These are phyloP conservation scores for Saturnispora zaruensis DNA, from an alignment of 805 yeast genomes.

Conservation along the genomic window DNA sequence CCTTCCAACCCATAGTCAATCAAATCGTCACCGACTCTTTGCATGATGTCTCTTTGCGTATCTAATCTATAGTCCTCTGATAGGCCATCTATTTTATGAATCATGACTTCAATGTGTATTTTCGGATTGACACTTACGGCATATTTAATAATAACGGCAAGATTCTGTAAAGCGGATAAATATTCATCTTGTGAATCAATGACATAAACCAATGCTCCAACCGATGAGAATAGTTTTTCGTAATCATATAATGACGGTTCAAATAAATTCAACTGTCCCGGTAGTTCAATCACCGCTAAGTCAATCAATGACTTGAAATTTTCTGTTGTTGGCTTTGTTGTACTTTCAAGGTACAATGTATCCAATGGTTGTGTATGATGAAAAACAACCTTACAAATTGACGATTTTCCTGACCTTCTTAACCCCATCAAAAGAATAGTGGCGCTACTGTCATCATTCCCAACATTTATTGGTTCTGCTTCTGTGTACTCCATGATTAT, in stretches of 20 bases:
- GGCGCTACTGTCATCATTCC: constrained; percentile 50
- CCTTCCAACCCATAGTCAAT: constrained; percentile 85
- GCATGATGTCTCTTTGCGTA: constrained; percentile 94
- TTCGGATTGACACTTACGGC: constrained; percentile 79
- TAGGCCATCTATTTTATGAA: constrained; percentile 93
- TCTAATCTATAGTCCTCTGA: constrained; percentile 90
- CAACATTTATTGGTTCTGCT: neutral
- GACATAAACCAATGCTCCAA: constrained; percentile 88
- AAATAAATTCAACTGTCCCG: constrained; percentile 86
- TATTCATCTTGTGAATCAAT: constrained; percentile 96
- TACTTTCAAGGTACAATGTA: constrained; percentile 81
- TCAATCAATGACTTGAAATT: constrained; percentile 78
- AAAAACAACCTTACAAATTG: constrained; percentile 91
- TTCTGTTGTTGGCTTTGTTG: constrained; percentile 82
- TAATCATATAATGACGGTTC: constrained; percentile 73
- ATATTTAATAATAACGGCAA: constrained; percentile 79
- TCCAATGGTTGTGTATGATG: constrained; percentile 95
- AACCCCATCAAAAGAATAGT: constrained; percentile 83
- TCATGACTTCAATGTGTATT: constrained; percentile 83
- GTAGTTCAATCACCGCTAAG: constrained; percentile 84
- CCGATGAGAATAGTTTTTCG: constrained; percentile 64
- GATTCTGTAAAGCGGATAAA: constrained; percentile 78
- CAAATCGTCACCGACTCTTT: constrained; percentile 87
- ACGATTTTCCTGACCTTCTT: constrained; percentile 85
- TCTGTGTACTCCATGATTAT: neutral